Evolutionary conservation across 176 grass and related monocot species (phyloP), one percentile per base, ranked within the genome.

Genomic region (Zizania latifolia): DNA sequence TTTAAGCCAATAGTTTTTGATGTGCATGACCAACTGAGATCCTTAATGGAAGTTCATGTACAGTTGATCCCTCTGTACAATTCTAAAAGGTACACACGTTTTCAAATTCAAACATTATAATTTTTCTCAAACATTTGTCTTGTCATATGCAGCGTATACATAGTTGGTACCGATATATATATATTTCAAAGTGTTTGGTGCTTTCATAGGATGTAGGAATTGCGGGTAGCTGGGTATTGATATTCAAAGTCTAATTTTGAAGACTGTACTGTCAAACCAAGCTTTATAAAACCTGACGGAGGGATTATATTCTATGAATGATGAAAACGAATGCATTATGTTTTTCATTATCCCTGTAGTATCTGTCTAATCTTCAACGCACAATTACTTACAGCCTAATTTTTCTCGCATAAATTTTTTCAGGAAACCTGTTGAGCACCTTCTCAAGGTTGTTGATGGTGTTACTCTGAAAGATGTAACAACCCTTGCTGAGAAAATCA

Each of bases 371-470:
- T 64, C 5, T 66, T 53, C 36, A 26, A 36, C 55, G 28, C 45
- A 33, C 72, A 27, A 57, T 21, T 30, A 64, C 45, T 36, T 76
- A 83, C 8, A 7, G 28, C 23, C 12, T 28, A 51, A 26, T 28
- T 23, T 75, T 68, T 58, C 13, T 11, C 68, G 21, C 68, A 27
- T 61, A 58, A 81, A 63, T 58, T 68, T 30, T 41, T 88, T n/a
- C 86, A 99, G 95, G 89, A 99, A 98, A 92, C 95, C 89, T 24
- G 59, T 85, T 33, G 92, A 90, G 56, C 50, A 92, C 71, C 85
- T 99, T 78, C 79, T 99, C 15, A 94, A 90, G 86, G 68, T 74
- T 44, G 31, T 99, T 43, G 89, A 94, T 72, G 82, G 58, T 68
- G 76, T 99, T 79, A 92, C 91, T 58, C 70, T 92, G 58, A 92